These are phyloP conservation scores for Fusarium musae DNA, from an alignment of 2,329 filamentous ascomycete genomes.

Conservation along the genomic window DNA sequence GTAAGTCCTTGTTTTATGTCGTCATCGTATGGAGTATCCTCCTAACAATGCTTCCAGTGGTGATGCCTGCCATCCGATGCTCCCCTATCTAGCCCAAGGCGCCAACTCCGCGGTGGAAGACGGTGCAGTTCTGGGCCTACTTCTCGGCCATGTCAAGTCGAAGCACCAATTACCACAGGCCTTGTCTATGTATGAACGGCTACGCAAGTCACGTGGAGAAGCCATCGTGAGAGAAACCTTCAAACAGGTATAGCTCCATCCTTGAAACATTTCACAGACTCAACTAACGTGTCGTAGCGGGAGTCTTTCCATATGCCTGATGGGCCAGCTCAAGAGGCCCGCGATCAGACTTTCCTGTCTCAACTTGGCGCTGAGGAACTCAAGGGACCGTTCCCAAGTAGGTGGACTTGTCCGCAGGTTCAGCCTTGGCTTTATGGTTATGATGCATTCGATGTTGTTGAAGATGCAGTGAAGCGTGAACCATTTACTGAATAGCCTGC, in stretches of 20 bases:
- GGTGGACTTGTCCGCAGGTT: neutral
- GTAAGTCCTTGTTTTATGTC: slow-evolving; percentile 39
- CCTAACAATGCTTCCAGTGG: slow-evolving; percentile 51
- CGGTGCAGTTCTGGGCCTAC: slow-evolving; percentile 70
- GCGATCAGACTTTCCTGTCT: neutral
- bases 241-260: slow-evolving; percentile 47
- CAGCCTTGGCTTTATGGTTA: neutral
- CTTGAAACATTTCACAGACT: accelerated
- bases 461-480: neutral
- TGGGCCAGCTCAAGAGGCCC: neutral
- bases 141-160: slow-evolving; percentile 62
- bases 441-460: neutral
- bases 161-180: slow-evolving; percentile 59
- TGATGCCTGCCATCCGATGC: slow-evolving; percentile 72
- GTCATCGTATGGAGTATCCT: accelerated
- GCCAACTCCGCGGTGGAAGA: slow-evolving; percentile 76
- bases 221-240: slow-evolving; percentile 72
- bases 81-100: slow-evolving; percentile 72
- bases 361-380: neutral
- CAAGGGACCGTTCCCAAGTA: neutral
- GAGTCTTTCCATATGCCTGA: slow-evolving; percentile 53
- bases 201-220: slow-evolving; percentile 61
- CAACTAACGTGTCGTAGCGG: slow-evolving; percentile 35
- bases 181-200: slow-evolving; percentile 56
- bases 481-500: no score